These are phyloP conservation scores for Colletotrichum sublineola DNA, from an alignment of 2,329 filamentous ascomycete species.

Conservation along the genomic window DNA sequence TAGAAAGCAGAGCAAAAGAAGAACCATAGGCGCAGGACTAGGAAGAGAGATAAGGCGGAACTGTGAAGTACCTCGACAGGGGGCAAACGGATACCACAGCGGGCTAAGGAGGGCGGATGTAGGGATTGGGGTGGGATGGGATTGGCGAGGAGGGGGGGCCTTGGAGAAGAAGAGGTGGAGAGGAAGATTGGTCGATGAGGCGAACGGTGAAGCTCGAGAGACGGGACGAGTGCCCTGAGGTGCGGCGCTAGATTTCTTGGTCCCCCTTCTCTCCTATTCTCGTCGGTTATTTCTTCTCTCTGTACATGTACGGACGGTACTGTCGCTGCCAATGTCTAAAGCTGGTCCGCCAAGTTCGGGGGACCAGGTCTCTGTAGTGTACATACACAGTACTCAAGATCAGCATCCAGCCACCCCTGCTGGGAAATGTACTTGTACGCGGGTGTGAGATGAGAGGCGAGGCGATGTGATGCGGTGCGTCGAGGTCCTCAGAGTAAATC, in stretches of 20 bases:
- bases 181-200: slow-evolving; percentile 30
- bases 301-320: neutral
- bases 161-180: slow-evolving; percentile 33
- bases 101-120: slow-evolving; percentile 40
- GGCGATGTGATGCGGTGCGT: neutral
- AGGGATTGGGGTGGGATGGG: slow-evolving; percentile 40
- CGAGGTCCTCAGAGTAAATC: neutral
- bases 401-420: neutral
- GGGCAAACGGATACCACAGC: slow-evolving; percentile 37
- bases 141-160: slow-evolving; percentile 30
- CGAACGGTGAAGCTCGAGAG: slow-evolving; percentile 25
- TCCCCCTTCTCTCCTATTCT: neutral
- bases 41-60: slow-evolving; percentile 42
- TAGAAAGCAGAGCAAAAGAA: slow-evolving; percentile 25
- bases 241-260: slow-evolving; percentile 7
- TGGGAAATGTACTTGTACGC: slow-evolving; percentile 10
- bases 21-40: slow-evolving; percentile 27
- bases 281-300: neutral
- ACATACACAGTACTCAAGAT: slow-evolving; percentile 10
- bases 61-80: slow-evolving; percentile 29
- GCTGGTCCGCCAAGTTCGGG: slow-evolving; percentile 21
- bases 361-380: neutral
- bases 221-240: neutral
- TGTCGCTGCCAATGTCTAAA: neutral
- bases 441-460: neutral